Base-by-base conservation (phyloP, 2,329 filamentous ascomycete species). In the Aureobasidium sp. region DNA sequence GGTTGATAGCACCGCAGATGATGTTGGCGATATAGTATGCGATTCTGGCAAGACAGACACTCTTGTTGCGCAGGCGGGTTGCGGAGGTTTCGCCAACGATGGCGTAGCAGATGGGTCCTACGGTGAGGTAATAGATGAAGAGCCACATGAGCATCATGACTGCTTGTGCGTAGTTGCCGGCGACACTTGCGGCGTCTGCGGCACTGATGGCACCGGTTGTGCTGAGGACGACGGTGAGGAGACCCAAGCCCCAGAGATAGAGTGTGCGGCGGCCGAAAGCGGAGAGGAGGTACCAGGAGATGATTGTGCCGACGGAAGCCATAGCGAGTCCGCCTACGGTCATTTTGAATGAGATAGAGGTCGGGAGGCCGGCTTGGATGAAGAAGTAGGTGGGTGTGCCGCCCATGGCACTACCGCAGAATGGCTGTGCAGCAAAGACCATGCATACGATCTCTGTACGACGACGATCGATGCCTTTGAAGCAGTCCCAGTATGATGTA, bases 371-470 rank as follows among this genome's bases (percentile, higher is more conserved):
- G 8, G 80, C 80, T 9, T 78, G 78, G 56, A 82, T 72, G 73
- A 85, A 84, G 75, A 85, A 85, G 71, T 84, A 85, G 4, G 79
- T 82, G 7, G 77, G 76, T 69, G 81, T 83, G 36, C 79, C 80
- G 9, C 82, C 78, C 61, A 83, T 70, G 61, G 75, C 79, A 50
- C 80, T 77, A 2, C 80, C 81, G n/a, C 76, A 78, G 6, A 82
- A 69, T 63, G 81, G 77, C 65, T 84, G 80, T 56, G 79, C 80
- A 36, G 76, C 73, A 67, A 62, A 62, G 27, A 33, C 58, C 10
- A 78, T 78, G 43, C 80, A 71, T 0, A 80, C 79, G 45, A 84
- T 82, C 36, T 78, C 76, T 0, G 82, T 84, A 5, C 82, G 77
- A 3, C 81, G 70, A 6, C 77, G 69, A 64, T 84, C 82, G 42